Conservation (phyloP, 345 rosid species). For the Hypericum perforatum region DNA sequence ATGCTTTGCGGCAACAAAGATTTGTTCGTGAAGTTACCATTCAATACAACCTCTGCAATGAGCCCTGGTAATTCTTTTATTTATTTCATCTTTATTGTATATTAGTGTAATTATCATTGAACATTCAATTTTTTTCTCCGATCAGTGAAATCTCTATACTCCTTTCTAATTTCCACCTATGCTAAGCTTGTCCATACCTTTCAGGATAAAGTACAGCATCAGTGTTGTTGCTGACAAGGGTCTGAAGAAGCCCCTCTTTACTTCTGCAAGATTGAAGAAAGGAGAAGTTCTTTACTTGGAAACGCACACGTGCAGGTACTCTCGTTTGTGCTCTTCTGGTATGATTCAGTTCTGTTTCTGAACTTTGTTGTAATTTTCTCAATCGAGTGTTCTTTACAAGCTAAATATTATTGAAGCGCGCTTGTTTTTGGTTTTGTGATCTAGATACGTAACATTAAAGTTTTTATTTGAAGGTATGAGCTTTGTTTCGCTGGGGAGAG, state of each 20-base stretch:
- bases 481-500: conserved; percentile 88
- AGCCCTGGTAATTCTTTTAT: conserved; percentile 61
- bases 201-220: conserved; percentile 93
- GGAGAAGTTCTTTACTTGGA: conserved; percentile 94
- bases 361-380: conserved; percentile 2
- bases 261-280: conserved; percentile 96
- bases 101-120: neutral
- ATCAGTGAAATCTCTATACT: neutral
- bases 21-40: conserved; percentile 97
- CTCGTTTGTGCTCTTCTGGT: conserved; percentile 1
- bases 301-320: conserved; percentile 95
- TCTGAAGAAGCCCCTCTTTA: conserved; percentile 81
- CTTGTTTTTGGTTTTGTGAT: too few relatives aligned
- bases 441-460: too few relatives aligned
- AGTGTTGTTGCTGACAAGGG: conserved; percentile 97
- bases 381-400: too few relatives aligned
- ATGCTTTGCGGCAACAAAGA: conserved; percentile 93
- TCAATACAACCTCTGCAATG: conserved; percentile 99
- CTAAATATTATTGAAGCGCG: too few relatives aligned
- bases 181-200: too few relatives aligned
- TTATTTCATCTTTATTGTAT: conserved; percentile 4
- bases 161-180: too few relatives aligned
- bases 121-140: neutral
- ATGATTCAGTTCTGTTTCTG: conserved; percentile 3
- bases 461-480: conserved; percentile 54